A percentile compares a stretch with the other conserved stretches of the same genome.
These are phyloP conservation scores for Solanum okadae DNA, from an alignment of 257 asterid species.

Conservation along the genomic window DNA sequence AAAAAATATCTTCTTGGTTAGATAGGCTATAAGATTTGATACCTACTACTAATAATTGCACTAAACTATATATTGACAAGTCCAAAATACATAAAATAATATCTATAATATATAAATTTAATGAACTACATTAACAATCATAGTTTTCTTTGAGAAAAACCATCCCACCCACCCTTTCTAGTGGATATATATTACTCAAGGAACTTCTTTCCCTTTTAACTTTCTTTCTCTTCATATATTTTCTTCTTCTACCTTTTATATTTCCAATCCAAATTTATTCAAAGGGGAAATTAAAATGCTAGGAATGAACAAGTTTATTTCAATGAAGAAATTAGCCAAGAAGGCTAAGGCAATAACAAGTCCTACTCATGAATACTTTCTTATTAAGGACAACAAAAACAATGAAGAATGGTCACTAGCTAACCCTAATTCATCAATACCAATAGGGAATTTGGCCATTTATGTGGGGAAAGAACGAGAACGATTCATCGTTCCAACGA, in stretches of 20 bases:
- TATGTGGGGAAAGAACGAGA: constrained; percentile 67
- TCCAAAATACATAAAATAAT: neutral
- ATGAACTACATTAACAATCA: neutral
- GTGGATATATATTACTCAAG: neutral
- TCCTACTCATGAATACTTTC: constrained; percentile 19
- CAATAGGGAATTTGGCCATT: constrained; percentile 51
- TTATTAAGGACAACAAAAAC: constrained; percentile 10
- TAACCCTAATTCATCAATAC: constrained; percentile 9
- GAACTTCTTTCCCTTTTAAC: neutral
- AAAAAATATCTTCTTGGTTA: neutral
- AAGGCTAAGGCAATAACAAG: constrained; percentile 25
- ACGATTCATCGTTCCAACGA: constrained; percentile 58
- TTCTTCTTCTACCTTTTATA: neutral
- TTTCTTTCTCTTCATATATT: neutral
- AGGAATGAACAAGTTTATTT: constrained; percentile 44
- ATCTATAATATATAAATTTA: neutral
- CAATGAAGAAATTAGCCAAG: constrained; percentile 57
- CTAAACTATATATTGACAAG: neutral
- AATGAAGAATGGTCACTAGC: neutral
- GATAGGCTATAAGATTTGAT: neutral
- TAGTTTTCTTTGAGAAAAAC: constrained; percentile 12
- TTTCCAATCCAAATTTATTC: neutral
- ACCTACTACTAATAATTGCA: neutral
- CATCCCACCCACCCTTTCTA: constrained; percentile 8
- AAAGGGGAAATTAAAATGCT: constrained; percentile 19